Base-by-base conservation (phyloP, 2,329 filamentous ascomycete genomes). In the Xylariaceae sp. region DNA sequence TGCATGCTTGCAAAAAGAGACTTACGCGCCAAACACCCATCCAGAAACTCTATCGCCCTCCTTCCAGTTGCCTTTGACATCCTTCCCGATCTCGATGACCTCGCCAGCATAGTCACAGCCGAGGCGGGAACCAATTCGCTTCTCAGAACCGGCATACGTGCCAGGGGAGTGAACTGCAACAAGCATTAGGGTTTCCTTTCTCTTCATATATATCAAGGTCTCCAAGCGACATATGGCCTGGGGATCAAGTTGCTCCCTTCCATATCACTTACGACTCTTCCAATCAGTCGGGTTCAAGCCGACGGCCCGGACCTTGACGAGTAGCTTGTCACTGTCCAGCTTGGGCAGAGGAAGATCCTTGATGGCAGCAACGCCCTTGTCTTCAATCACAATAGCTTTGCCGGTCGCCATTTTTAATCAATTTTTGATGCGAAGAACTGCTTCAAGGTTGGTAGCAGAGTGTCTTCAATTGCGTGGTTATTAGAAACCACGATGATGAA, bases 41-140 rank as follows among this genome's bases (percentile, higher is more conserved):
- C 77, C 78, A 19, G 65, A 62, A 31, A 80, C 66, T 39, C 77
- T 71, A 53, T 82, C 78, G 2, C 79, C 78, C 48, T 71, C 72
- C 59, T 71, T 71, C 53, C 77, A 73, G 6, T 61, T 50, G 55
- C 73, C 73, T 14, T 64, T 73, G 17, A 76, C 72, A 33, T 69
- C 69, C 4, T 60, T 48, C 9, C 77, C 78, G 19, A 80, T 67
- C 47, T 74, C 71, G 36, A 75, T 71, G 2, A 81, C 71, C 13
- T 73, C 60, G 38, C 78, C 77, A 28, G 73, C 70, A 49, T 72
- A 79, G 60, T 80, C 77, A 48, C 71, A 75, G n/a, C 75, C 75
- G 34, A 69, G 46, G 19, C 59, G 56, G 34, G 53, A 19, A 14
- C 63, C 63, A 18, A 54, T 19, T 55, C 42, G n/a, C 45, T 33